A percentile compares a stretch with the other conserved stretches of the same genome.
Conservation (phyloP, 108 stramenopile genomes). For the Cyclotella sp. region DNA sequence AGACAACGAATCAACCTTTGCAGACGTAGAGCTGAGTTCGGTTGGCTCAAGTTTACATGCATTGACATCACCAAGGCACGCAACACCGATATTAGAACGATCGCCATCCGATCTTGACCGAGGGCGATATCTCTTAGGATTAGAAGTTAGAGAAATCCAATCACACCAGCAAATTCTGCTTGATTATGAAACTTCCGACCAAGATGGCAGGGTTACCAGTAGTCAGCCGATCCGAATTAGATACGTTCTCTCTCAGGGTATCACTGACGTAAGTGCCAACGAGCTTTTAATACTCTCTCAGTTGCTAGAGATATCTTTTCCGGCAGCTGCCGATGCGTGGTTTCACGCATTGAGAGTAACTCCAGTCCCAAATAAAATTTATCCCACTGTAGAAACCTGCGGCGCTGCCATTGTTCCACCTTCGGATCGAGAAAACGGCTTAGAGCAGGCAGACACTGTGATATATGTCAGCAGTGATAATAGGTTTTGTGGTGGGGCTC, state of each 20-base stretch:
- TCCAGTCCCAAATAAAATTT: constrained; percentile 34
- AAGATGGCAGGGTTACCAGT: constrained; percentile 3
- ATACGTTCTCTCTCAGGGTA: constrained; percentile 26
- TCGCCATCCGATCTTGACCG: constrained; percentile 43
- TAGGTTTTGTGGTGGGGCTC: constrained; percentile 46
- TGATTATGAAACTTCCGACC: constrained; percentile 33
- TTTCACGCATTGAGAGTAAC: constrained; percentile 25
- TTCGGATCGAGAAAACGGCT: constrained; percentile 37
- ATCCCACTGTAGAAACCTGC: constrained; percentile 35
- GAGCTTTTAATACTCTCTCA: constrained; percentile 11
- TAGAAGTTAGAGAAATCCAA: constrained; percentile 42
- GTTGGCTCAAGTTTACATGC: neutral
- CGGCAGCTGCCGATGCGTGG: constrained; percentile 29
- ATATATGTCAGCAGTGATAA: constrained; percentile 49
- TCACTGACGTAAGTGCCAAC: neutral
- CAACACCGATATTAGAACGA: constrained; percentile 10
- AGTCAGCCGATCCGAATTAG: constrained; percentile 32
- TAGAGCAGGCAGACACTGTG: constrained; percentile 43
- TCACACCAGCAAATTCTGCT: constrained; percentile 47
- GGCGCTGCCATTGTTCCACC: constrained; percentile 38
- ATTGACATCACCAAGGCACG: constrained; percentile 3
- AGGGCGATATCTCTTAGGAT: constrained; percentile 44
- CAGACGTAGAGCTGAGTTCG: neutral
- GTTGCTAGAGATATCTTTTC: constrained; percentile 26
- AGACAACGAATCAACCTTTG: neutral